Evolutionary conservation across 2,329 filamentous ascomycete genomes (phyloP), one percentile per base, ranked within the genome.

Genomic region (Chalaropsis ovoidea): DNA sequence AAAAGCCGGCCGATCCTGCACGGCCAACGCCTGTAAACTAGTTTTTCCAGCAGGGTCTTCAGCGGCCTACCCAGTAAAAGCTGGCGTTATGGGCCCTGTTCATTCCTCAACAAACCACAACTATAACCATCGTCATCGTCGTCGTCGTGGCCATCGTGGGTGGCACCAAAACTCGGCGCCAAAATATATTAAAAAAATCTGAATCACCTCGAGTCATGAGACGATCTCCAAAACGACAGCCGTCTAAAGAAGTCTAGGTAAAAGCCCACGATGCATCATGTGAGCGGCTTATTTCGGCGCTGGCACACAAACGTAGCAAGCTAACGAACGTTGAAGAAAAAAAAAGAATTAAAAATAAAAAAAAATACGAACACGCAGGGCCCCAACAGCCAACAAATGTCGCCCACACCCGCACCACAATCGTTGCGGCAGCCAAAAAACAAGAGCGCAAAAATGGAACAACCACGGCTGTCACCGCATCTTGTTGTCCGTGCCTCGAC

Each of bases 401-500:
- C 54, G 24, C 22, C 22, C 47, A 19, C 19, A 11, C 19, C 47
- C 13, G 10, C 47, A 19, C 4, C 43, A 2, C n/a, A 47, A 17
- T n/a, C n/a, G n/a, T 49, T 49, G 45, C 11, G 6, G 47, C 47
- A 52, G 24, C 19, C 17, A 15, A 15, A 52, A 13, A 52, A 13
- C 11, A 52, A 27, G 19, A 22, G 13, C 15, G 15, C 22, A 8
- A 52, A 52, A 52, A 52, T 52, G 10, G 22, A 27, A 58, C 15
- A n/a, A 58, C 17, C 27, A 56, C 54, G 54, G 54, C 54, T 58
- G 54, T 39, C 54, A 58, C 54, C 54, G 54, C 54, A 58, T 58
- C 54, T 58, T 58, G 54, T 15, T 39, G 54, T 39, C 54, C 27
- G 54, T 58, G 54, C 54, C 17, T 39, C 54, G 15, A 35, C 8